Percentiles rank a stretch among this genome's conserved stretches.
These are phyloP conservation scores for Candida sp. DNA, from an alignment of 1,139 yeast species.

Conservation along the genomic window DNA sequence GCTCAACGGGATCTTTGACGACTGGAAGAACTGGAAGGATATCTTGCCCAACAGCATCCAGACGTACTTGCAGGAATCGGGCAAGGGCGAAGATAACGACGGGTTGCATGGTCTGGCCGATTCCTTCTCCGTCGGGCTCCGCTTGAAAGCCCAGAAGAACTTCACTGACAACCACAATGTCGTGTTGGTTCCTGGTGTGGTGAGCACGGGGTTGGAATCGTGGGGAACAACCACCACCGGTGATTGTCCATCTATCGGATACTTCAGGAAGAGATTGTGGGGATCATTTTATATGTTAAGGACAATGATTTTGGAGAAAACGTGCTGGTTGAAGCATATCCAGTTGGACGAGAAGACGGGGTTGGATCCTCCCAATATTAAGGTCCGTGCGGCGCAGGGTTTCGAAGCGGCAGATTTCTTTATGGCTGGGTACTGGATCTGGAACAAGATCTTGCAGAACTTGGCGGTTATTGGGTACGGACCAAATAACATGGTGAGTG, in stretches of 20 bases:
- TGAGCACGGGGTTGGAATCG: conserved; percentile 92
- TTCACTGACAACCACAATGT: conserved; percentile 72
- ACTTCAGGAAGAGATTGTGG: conserved; percentile 93
- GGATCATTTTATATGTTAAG: conserved; percentile 96
- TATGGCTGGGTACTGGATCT: conserved; percentile 98
- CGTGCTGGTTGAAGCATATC: conserved; percentile 92
- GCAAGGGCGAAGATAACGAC: conserved; percentile 37
- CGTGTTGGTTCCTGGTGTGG: conserved; percentile 94
- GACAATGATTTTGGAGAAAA: conserved; percentile 89
- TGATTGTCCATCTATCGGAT: conserved; percentile 78
- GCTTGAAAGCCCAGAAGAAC: conserved; percentile 57
- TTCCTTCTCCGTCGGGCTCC: conserved; percentile 85
- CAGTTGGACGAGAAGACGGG: conserved; percentile 93
- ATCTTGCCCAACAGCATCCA: conserved; percentile 69
- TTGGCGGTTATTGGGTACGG: conserved; percentile 94
- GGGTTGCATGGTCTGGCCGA: conserved; percentile 65
- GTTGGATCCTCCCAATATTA: conserved; percentile 84
- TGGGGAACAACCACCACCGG: conserved; percentile 77
- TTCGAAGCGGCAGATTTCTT: conserved; percentile 98
- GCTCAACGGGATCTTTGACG: conserved; percentile 50
- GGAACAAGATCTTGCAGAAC: conserved; percentile 94
- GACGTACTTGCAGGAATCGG: conserved; percentile 55
- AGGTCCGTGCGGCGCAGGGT: conserved; percentile 91
- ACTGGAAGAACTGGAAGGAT: conserved; percentile 59
- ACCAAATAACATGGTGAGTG: conserved; percentile 87